These are phyloP conservation scores for Garcia nutans DNA, from an alignment of 345 rosid genomes.

Conservation along the genomic window DNA sequence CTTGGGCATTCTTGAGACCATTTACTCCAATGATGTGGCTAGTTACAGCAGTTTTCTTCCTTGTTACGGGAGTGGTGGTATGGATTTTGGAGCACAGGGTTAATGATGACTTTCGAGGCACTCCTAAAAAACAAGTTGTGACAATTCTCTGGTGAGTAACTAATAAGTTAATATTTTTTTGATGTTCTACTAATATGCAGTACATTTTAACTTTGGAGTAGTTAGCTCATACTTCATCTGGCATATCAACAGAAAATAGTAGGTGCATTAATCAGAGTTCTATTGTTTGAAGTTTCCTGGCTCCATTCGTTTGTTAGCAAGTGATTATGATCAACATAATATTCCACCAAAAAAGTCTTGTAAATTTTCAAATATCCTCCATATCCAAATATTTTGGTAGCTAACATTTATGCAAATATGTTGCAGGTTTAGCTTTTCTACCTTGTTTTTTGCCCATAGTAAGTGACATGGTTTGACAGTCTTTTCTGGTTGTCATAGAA, in stretches of 20 bases:
- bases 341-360: too few species aligned
- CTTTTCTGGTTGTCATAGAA: not conserved
- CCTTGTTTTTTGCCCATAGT: slow-evolving; percentile 87
- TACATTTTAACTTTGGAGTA: too few species aligned
- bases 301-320: not conserved
- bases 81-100: slow-evolving; percentile 34
- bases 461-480: slow-evolving; percentile 28
- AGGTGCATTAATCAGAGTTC: too few species aligned
- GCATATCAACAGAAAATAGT: too few species aligned
- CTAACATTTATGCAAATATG: not conserved
- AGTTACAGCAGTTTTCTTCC: slow-evolving; percentile 22
- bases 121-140: slow-evolving; percentile 26
- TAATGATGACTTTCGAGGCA: slow-evolving; percentile 33
- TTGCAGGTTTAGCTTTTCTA: slow-evolving; percentile 96
- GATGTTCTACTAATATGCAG: too few species aligned
- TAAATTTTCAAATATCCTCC: not conserved
- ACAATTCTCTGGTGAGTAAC: slow-evolving; percentile 25
- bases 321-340: too few species aligned
- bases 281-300: too few species aligned
- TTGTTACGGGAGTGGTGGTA: slow-evolving; percentile 21
- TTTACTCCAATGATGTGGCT: slow-evolving; percentile 25
- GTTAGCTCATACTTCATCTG: too few species aligned
- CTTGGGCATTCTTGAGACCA: slow-evolving; percentile 33
- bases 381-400: not conserved
- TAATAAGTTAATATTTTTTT: too few species aligned